Percentiles rank a stretch among this genome's conserved stretches.
These are phyloP conservation scores for Basipetospora chlamydospora DNA, from an alignment of 2,329 filamentous ascomycete species.

Conservation along the genomic window DNA sequence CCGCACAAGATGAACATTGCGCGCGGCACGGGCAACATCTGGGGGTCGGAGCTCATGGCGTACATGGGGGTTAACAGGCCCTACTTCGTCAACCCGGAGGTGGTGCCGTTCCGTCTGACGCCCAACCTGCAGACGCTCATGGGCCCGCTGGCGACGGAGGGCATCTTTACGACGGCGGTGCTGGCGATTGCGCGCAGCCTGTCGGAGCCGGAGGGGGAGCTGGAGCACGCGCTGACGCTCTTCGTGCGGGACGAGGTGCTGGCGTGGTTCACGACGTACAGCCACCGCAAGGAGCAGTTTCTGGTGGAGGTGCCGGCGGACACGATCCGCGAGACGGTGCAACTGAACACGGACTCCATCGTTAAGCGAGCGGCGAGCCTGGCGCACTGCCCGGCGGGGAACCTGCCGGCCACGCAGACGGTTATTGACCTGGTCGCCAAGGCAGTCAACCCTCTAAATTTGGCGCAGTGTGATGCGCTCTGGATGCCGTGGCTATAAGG, in stretches of 20 bases:
- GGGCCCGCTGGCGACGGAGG: constrained; percentile 89
- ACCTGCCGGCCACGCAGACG: constrained; percentile 89
- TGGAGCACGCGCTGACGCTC: constrained; percentile 88
- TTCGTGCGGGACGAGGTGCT: constrained; percentile 98
- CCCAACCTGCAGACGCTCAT: constrained; percentile 93
- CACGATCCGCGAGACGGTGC: constrained; percentile 64
- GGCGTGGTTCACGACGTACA: constrained; percentile 73
- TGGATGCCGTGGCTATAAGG: constrained; percentile 91
- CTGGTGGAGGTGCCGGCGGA: constrained; percentile 32
- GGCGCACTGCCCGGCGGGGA: constrained; percentile 62
- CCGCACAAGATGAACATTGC: constrained; percentile 92
- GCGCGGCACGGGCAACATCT: constrained; percentile 77
- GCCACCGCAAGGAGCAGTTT: constrained; percentile 43
- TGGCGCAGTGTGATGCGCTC: constrained; percentile 77
- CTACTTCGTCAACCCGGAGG: constrained; percentile 87
- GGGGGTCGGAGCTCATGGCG: constrained; percentile 89
- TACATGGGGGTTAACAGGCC: constrained; percentile 74
- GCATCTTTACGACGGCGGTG: constrained; percentile 85
- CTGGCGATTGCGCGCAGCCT: constrained; percentile 95
- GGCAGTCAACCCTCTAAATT: constrained; percentile 80
- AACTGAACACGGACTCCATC: constrained; percentile 77
- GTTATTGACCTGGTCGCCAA: constrained; percentile 89
- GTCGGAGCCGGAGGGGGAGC: constrained; percentile 73
- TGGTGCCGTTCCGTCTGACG: constrained; percentile 91
- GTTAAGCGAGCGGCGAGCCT: constrained; percentile 81